Evolutionary conservation across 805 yeast genomes (phyloP), one percentile per base, ranked within the genome.

Genomic region (Candida andamanensis): DNA sequence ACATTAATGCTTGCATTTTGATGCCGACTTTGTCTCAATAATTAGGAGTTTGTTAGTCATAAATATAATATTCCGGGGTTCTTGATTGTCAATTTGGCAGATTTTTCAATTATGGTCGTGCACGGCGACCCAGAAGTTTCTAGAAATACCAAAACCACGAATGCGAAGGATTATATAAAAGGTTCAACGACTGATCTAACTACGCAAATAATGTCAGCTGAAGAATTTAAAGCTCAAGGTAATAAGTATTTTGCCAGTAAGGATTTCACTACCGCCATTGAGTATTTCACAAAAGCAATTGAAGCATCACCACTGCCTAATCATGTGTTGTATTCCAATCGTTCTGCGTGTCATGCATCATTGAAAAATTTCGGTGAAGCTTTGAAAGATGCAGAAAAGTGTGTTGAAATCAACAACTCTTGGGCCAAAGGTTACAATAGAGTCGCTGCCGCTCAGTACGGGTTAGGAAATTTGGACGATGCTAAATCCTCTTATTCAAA

Each of bases 351-450:
- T 36, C 80, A 80, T 50, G 82, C 97, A 4, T 85, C 96, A 5
- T 60, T 78, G 63, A 77, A 78, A 50, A 64, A 87, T 48, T 92
- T 79, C 50, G 57, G 56, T 15, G 64, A 78, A 38, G 98, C 97
- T 3, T 67, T 86, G 39, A 65, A 69, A 28, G 98, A 92, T 58
- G 98, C 97, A 12, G 62, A 84, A 37, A 76, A 82, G 51, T 83
- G 95, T 62, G 78, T 83, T 33, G 72, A 75, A 49, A 78, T 87
- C 60, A 85, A 84, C 43, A 80, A 87, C 11, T 44, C 80, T 2
- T 92, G 97, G 97, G 87, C 96, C 15, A 92, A 92, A 62, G 98
- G 97, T 29, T 85, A 83, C 68, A 83, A 79, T 51, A 80, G 99
- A 60, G 82, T 83, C 22, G 99, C 85, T 38, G 89, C 97, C 43